Conservation (phyloP, 1,284 basidiomycete genomes). For the Amylostereum areolatum region DNA sequence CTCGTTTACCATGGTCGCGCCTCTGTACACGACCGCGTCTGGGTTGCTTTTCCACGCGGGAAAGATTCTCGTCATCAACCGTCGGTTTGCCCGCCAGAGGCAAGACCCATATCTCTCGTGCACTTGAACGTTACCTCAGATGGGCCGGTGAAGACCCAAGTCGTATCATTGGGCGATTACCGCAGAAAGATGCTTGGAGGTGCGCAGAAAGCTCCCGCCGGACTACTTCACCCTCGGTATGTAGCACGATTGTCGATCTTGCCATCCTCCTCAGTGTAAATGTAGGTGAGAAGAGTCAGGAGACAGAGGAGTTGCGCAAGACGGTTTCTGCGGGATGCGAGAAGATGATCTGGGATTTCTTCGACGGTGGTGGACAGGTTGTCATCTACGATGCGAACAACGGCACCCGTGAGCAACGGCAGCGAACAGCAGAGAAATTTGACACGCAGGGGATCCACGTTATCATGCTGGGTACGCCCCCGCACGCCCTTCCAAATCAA, state of each 20-base stretch:
- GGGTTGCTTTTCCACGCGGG: conserved; percentile 91
- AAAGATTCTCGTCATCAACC: conserved; percentile 89
- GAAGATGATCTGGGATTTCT: conserved; percentile 85
- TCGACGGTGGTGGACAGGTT: conserved; percentile 85
- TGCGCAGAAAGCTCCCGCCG: conserved; percentile 75
- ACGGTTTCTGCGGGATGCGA: conserved; percentile 81
- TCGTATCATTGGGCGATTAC: conserved; percentile 94
- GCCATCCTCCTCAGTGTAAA: conserved; percentile 4
- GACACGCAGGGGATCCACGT: conserved; percentile 83
- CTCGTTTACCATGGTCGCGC: conserved; percentile 74
- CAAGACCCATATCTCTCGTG: conserved; percentile 94
- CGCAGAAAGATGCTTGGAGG: conserved; percentile 86
- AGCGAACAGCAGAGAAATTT: conserved; percentile 79
- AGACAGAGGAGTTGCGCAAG: conserved; percentile 74
- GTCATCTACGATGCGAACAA: conserved; percentile 99
- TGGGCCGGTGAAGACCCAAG: conserved; percentile 97
- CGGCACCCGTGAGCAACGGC: conserved; percentile 65
- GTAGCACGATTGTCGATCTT: conserved; percentile 15
- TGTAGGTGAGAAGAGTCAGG: conserved; percentile 64
- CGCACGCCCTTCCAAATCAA: not conserved
- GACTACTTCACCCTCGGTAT: conserved; percentile 89
- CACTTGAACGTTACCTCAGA: conserved; percentile 91
- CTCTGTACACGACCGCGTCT: conserved; percentile 79
- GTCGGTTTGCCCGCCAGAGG: conserved; percentile 91
- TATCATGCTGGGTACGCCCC: conserved; percentile 76